Evolutionary conservation across 2,329 filamentous ascomycete genomes (phyloP), one percentile per base, ranked within the genome.

Genomic region (Botrytis pseudocinerea): DNA sequence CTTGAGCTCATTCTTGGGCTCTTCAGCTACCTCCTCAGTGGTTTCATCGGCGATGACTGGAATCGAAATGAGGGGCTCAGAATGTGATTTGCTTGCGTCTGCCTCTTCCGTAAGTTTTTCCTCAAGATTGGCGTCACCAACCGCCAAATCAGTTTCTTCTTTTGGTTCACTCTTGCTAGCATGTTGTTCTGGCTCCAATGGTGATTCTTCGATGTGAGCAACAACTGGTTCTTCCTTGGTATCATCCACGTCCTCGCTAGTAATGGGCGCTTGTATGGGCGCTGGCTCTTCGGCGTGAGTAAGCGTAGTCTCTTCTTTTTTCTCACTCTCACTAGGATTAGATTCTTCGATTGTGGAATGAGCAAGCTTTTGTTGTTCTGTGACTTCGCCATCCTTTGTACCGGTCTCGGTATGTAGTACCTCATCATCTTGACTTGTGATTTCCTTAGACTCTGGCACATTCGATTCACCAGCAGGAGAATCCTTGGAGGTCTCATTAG

Each of bases 141-240:
- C 65, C 3, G 35, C 5, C 25, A 42, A 69, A n/a, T 40, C 48
- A 18, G n/a, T 57, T 38, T 42, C 48, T 57, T 69, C 65, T 57
- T 57, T 57, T 44, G 65, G 16, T 14, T 69, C n/a, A 25, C 35
- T 51, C 48, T 68, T 38, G 35, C 48, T 54, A 54, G 48, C 48
- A 68, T 40, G 32, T 54, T 25, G 25, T 54, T 68, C 64, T 54
- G 25, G 46, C n/a, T 54, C 35, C 28, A 35, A 68, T 68, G 18
- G 22, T 42, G 64, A 20, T 35, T 66, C 46, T n/a, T 65, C 44
- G 20, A 65, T 51, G 63, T 65, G 32, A 46, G 32, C 35, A 35
- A 20, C 22, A n/a, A 35, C 42, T 4, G 62, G 2, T 28, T 48
- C 62, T 51, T 65, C 44, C 46, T 65, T 48, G 35, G 32, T 51